These are phyloP conservation scores for Paecilomyces fulvus DNA, from an alignment of 2,329 filamentous ascomycete genomes.

Conservation along the genomic window DNA sequence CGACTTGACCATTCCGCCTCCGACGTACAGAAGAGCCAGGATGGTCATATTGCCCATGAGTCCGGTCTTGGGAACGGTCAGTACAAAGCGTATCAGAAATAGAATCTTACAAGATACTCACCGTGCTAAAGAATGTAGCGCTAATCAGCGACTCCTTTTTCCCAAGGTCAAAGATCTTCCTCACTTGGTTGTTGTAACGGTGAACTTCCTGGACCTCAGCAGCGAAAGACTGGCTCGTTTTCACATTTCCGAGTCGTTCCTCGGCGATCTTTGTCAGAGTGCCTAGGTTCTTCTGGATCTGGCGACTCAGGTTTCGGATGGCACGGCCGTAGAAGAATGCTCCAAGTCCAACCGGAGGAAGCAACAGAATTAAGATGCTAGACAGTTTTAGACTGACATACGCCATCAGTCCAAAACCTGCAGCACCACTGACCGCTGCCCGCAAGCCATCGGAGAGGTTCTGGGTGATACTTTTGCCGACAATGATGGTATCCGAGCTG, in stretches of 20 bases:
- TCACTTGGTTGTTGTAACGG: constrained; percentile 86
- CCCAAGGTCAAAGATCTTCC: constrained; percentile 84
- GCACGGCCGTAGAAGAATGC: constrained; percentile 87
- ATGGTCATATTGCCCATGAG: constrained; percentile 97
- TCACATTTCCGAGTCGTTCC: constrained; percentile 92
- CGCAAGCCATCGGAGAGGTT: constrained; percentile 95
- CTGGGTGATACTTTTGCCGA: constrained; percentile 96
- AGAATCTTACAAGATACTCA: constrained; percentile 18
- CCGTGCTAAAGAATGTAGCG: constrained; percentile 75
- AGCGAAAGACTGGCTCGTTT: constrained; percentile 92
- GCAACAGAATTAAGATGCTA: constrained; percentile 74
- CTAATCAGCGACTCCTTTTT: constrained; percentile 79
- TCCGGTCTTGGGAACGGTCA: constrained; percentile 54
- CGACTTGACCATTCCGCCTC: constrained; percentile 78
- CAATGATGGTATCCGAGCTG: constrained; percentile 93
- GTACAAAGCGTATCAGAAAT: not conserved
- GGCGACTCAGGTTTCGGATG: constrained; percentile 80
- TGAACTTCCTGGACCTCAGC: constrained; percentile 84
- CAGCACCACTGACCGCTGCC: constrained; percentile 78
- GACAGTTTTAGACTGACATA: constrained; percentile 90
- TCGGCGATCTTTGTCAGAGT: constrained; percentile 94
- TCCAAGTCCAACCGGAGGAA: constrained; percentile 81
- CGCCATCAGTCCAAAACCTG: constrained; percentile 89
- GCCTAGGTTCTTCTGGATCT: constrained; percentile 89
- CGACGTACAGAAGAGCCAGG: constrained; percentile 78